Percentiles rank a stretch among this genome's conserved stretches.
These are phyloP conservation scores for Bipolaris victoriae DNA, from an alignment of 2,329 filamentous ascomycete species.

Conservation along the genomic window DNA sequence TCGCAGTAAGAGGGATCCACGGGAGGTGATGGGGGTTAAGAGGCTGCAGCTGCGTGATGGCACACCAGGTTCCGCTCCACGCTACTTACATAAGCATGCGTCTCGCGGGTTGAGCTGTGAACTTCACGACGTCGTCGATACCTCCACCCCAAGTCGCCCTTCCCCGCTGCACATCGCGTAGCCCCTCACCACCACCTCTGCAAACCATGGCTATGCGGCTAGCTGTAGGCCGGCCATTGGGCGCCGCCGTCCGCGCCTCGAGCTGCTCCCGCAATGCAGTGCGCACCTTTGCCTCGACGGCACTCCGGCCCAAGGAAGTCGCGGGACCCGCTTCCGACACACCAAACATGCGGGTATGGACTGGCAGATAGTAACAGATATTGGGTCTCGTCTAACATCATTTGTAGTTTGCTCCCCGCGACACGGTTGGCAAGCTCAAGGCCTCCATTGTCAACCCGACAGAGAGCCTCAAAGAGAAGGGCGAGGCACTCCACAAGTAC, in stretches of 20 bases:
- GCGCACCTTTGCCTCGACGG: conserved; percentile 53
- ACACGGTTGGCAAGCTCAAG: conserved; percentile 64
- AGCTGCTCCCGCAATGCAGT: conserved; percentile 39
- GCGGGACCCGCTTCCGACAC: conserved; percentile 50
- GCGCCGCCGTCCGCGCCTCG: conserved; percentile 45
- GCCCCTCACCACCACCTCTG: conserved; percentile 24
- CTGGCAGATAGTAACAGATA: not conserved
- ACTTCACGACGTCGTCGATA: conserved; percentile 35
- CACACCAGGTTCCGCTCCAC: conserved; percentile 19
- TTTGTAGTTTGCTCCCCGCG: conserved; percentile 52
- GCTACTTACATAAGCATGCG: conserved; percentile 24
- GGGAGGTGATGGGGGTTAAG: conserved; percentile 30
- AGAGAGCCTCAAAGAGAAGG: conserved; percentile 89
- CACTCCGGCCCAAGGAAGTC: conserved; percentile 53
- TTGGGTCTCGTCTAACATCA: conserved; percentile 25
- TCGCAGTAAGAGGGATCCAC: conserved; percentile 29
- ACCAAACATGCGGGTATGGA: conserved; percentile 55
- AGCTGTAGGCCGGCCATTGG: conserved; percentile 49
- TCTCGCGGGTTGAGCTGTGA: conserved; percentile 18
- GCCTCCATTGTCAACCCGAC: conserved; percentile 85
- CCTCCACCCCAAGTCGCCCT: conserved; percentile 27
- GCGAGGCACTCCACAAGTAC: conserved; percentile 88
- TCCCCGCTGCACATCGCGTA: conserved; percentile 33
- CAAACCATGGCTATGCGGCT: conserved; percentile 51
- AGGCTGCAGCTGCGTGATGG: conserved; percentile 31